Base-by-base conservation (phyloP, 106 monocot species). In the Acorus gramineus region DNA sequence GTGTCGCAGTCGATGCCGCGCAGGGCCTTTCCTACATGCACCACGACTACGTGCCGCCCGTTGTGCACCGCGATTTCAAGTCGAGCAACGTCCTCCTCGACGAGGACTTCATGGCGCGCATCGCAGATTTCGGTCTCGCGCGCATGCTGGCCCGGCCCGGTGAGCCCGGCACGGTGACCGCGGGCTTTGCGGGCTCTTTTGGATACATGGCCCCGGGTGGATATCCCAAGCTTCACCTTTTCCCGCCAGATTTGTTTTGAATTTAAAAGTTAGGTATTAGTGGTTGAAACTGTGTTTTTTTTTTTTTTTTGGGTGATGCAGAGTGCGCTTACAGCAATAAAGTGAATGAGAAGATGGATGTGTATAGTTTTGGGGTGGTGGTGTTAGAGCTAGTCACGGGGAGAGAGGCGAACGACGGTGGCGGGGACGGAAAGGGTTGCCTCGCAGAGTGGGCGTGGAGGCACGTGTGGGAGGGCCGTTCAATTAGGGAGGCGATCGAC, bases 131-230 rank as follows among this genome's bases (percentile, higher is more conserved):
- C 50, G 80, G 83, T 8, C 58, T 87, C 42, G 90, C 82, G 0
- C 67, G 77, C 42, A 80, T 84, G 53, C 43, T 83, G 49, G 42
- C 59, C 3, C 73, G 66, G 63, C 70, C 55, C 2, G 77, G 83
- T 2, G 90, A 90, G 46, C 68, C 80, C 3, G 80, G 74, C 7
- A 69, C 66, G 2, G 74, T 81, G 3, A 79, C 84, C 2, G 59
- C 63, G 28, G 28, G 28, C 1, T 43, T 89, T 2, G 84, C 77
- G 1, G 86, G 90, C 1, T 78, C 94, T 1, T 82, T 81, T 13
- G 84, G 94, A 1, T 95, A 95, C 71, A 86, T 90, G 73, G 86
- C 94, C 28, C 94, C 94, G 46, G 92, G 88, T 84, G 50, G 75
- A 66, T 3, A 7, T 46, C 2, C 28, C 28, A 28, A 28, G 0